phyloP scores from a whole-genome alignment of 2,329 filamentous ascomycete genomes.

The Aspergillus texensis region DNA sequence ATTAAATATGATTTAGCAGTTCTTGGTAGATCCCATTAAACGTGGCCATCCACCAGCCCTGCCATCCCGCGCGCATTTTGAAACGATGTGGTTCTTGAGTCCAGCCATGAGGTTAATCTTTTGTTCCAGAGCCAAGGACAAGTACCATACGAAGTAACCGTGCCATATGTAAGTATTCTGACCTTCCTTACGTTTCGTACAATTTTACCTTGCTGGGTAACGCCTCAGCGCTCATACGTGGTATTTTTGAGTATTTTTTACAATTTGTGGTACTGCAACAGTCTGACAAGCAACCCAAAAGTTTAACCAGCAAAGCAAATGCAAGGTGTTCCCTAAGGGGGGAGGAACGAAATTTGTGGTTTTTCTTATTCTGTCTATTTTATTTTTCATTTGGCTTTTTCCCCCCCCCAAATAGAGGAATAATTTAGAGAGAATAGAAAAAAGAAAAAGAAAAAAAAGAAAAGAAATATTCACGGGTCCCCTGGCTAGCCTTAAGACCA shows the following conservation, averaged over 20 bases:
- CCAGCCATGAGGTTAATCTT: conserved; percentile 10
- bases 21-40: conserved; percentile 15
- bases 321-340: conserved; percentile 1
- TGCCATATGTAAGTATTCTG: not conserved
- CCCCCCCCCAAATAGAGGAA: not conserved
- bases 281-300: conserved; percentile 9
- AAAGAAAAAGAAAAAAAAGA: not conserved
- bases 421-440: no score
- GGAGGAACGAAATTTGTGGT: not conserved
- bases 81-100: conserved; percentile 17
- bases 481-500: not conserved
- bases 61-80: conserved; percentile 13
- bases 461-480: not conserved
- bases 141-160: not conserved
- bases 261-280: conserved; percentile 2
- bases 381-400: not conserved
- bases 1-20: conserved; percentile 4
- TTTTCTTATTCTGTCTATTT: not conserved
- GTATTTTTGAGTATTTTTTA: conserved; percentile 1
- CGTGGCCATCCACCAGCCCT: conserved; percentile 12
- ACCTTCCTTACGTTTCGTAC: not conserved
- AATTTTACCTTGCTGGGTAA: not conserved
- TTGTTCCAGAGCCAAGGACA: not conserved
- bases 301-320: conserved; percentile 6
- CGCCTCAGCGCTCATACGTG: not conserved